Evolutionary conservation across 2,329 filamentous ascomycete species (phyloP), one percentile per base, ranked within the genome.

Genomic region (Cladosporium sp.): DNA sequence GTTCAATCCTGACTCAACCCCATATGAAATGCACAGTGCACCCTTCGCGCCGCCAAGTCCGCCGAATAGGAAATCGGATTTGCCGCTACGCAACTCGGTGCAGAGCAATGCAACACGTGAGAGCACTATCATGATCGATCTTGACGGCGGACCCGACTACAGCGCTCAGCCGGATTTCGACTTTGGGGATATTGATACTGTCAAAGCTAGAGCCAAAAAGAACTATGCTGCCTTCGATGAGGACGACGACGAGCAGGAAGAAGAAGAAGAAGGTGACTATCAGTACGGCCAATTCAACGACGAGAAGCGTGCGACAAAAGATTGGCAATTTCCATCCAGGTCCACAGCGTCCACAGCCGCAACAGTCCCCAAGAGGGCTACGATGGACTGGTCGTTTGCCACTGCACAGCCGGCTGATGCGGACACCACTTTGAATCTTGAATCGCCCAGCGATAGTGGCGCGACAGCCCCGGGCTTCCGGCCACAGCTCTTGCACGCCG

Each of bases 11-110:
- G 78, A 81, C 34, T 81, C 80, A 63, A 82, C 82, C 7, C 84
- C 82, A n/a, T 89, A 89, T 72, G 82, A 81, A 64, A 86, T 87
- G 70, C 84, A 85, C 68, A 82, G 80, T 8, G 80, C 85, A 58
- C 82, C 82, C 54, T n/a, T 43, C 18, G 36, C 48, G 80, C 83
- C 66, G 76, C 73, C 70, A 79, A 80, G 53, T 23, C 56, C 56
- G n/a, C 48, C 59, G 8, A 25, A 36, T 11, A 80, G 18, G 26
- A 28, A 26, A 18, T 53, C 49, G 5, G 49, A 53, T 28, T 30
- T 53, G 26, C 49, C 86, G 8, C 79, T 84, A 5, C 79, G 82
- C 23, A 80, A 79, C 64, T 73, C 74, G 49, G 58, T 23, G 14
- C 46, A 39, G 23, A 76, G 76, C 34, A 75, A 76, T 4, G 78